Evolutionary conservation across 2,329 filamentous ascomycete species (phyloP).

Genomic region (Phaeomoniella chlamydospora): DNA sequence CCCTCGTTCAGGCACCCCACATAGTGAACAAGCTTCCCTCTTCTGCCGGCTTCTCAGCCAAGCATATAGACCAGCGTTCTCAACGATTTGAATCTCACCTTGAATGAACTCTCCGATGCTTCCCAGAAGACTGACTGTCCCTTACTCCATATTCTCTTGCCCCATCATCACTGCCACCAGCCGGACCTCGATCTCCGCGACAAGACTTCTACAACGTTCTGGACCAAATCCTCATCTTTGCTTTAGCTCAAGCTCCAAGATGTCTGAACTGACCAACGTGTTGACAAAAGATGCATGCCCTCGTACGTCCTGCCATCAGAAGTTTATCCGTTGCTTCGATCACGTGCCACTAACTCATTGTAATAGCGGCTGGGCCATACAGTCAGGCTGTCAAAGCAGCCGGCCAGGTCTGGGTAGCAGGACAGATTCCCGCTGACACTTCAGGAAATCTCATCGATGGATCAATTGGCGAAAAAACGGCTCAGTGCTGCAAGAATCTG

Average conservation of each 20-base stretch:
- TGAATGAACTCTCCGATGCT: too few species aligned
- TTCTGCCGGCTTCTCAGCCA: too few species aligned
- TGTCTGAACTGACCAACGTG: slow-evolving; percentile 16
- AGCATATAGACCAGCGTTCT: too few species aligned
- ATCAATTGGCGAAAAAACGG: slow-evolving; percentile 54
- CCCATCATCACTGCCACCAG: too few species aligned
- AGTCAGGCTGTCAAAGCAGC: slow-evolving; percentile 52
- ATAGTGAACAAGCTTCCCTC: neutral
- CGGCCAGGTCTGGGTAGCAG: slow-evolving; percentile 56
- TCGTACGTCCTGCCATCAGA: slow-evolving; percentile 18
- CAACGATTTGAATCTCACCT: too few species aligned
- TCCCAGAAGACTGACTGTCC: too few species aligned
- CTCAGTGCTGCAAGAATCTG: slow-evolving; percentile 63
- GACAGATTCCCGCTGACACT: slow-evolving; percentile 60
- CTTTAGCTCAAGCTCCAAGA: too few species aligned
- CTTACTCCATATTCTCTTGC: too few species aligned
- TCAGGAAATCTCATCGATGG: slow-evolving; percentile 46
- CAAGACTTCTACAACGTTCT: too few species aligned
- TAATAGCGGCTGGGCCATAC: slow-evolving; percentile 14
- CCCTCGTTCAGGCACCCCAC: neutral
- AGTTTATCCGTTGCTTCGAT: slow-evolving; percentile 7
- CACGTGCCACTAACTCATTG: slow-evolving; percentile 1
- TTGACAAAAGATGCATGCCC: slow-evolving; percentile 28
- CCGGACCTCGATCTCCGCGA: too few species aligned
- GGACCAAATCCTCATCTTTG: too few species aligned